Base-by-base conservation (phyloP, 2,329 filamentous ascomycete species). In the Fusarium multiceps region DNA sequence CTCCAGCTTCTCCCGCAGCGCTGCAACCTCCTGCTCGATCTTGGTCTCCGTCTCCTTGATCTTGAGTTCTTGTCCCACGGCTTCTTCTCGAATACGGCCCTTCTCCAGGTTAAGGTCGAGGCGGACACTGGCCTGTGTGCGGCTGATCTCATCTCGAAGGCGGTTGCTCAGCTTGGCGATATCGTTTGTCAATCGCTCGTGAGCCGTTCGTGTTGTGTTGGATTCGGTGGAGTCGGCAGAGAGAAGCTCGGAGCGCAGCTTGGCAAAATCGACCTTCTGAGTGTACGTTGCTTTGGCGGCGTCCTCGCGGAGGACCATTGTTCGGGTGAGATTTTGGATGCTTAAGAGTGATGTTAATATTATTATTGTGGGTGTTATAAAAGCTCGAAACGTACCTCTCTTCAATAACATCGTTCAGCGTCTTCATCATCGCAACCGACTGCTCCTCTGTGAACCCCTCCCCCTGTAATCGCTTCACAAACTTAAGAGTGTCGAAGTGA, bases 41-140 rank as follows among this genome's bases (percentile, higher is more conserved):
- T 97, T 91, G 61, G 94, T 97, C 84, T 99, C 96, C 14, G 96
- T 98, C 87, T 99, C 96, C 84, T 97, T 98, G 76, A 99, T 93
- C 84, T 97, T 97, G 81, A 99, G 89, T 81, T 99, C 96, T 83
- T 98, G 96, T 61, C 92, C 92, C 72, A 97, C 97, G 20, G 94
- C 94, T 84, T 99, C 96, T 82, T 99, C 96, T 67, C 96, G 86
- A 73, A 98, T 99, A 68, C 96, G 88, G 16, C 96, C 96, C 83
- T 99, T 99, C 78, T 99, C 96, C 47, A 99, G 83, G 80, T 98
- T 99, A 66, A 99, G 83, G 80, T 99, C 96, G 47, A 99, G 83
- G 64, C 95, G 87, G 40, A 98, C 94, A 67, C 92, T 95, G 8
- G 95, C 95, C 82, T 98, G 95, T 4, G 96, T 98, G 45, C 96